Base-by-base conservation (phyloP, 2,329 filamentous ascomycete genomes). In the Epichloe hybrida region DNA sequence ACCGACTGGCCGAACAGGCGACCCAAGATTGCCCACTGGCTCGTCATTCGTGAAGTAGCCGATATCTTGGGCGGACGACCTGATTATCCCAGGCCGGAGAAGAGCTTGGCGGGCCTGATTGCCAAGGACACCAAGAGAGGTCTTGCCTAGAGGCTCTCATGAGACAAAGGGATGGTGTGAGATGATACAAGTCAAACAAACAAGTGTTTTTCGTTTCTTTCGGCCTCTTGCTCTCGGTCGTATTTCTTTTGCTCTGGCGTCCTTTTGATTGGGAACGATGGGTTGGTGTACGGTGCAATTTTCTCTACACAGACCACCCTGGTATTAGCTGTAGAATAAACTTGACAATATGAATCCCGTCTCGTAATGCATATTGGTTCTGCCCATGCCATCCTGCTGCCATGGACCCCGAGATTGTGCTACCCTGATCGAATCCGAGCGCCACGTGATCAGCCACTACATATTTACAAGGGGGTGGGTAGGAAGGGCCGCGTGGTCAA, bases 1-100 rank as follows among this genome's bases (percentile, higher is more conserved):
- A 97, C 93, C 4, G 91, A 98, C 71, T 98, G 93, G 93, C 80
- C 82, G 57, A 89, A 94, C 66, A 77, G 93, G 48, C 76, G 93
- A 48, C 91, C 93, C 45, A 87, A 81, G 69, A 70, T 81, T 50
- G 87, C 93, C 58, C 90, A 88, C 72, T 98, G 93, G 93, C 72
- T 87, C 59, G 75, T 74, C 47, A 72, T 95, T 66, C 87, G 88
- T 68, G 75, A 83, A 48, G 80, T 88, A 31, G 90, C 95, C 3
- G 86, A 97, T 65, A 84, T 88, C 36, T 71, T 98, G 35, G 86
- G 84, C 48, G 91, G 89, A 3, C 76, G 88, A 53, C 79, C 83
- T 2, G 54, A 64, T 2, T 76, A 80, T 59, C 64, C 67, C 1
- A 59, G 59, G 56, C 79, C 79, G 1, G 72, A 79, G 62, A 60